Evolutionary conservation across 352 stramenopile genomes (phyloP), one percentile per base, ranked within the genome.

Genomic region (Pythium folliculosum): DNA sequence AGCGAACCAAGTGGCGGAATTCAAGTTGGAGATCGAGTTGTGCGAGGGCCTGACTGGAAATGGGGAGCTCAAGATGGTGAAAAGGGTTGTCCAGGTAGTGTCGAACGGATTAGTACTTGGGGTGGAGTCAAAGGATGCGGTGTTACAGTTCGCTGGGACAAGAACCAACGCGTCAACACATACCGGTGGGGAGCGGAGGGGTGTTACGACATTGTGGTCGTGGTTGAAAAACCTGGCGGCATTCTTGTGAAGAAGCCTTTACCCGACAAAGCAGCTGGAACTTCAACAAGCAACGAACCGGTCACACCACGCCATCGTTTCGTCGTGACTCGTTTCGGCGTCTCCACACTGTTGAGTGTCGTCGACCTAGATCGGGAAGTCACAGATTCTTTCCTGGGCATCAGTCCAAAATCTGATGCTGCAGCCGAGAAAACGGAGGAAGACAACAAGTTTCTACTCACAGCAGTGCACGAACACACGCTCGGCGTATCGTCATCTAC

Each of bases 151-250:
- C 76, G 85, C 25, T 94, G 85, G 85, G 85, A 92, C 70, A 92
- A 90, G 45, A 90, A 88, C 32, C 81, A 91, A 32, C 80, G 85
- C n/a, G 82, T 92, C 57, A 94, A 94, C 58, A 94, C 85, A 17
- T 94, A 94, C 65, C 72, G 85, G 27, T 94, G 85, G 85, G 85
- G 85, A 22, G 83, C 85, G 14, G 83, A 93, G 72, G 71, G 72
- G 12, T 92, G 85, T 72, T 94, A 87, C 60, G 85, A 94, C 60
- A 75, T 94, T 61, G 73, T 88, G 19, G 75, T 92, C 17, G 79
- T 94, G n/a, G 22, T 80, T 21, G 83, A 90, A 72, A 81, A 81
- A 49, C 54, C 80, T 55, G 80, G 76, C 4, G 45, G 69, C 47
- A 55, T 80, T 22, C 1, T 90, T 23, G 72, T 88, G 45, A 82